Base-by-base conservation (phyloP, 2,329 filamentous ascomycete species). In the Didymella arachidicola region DNA sequence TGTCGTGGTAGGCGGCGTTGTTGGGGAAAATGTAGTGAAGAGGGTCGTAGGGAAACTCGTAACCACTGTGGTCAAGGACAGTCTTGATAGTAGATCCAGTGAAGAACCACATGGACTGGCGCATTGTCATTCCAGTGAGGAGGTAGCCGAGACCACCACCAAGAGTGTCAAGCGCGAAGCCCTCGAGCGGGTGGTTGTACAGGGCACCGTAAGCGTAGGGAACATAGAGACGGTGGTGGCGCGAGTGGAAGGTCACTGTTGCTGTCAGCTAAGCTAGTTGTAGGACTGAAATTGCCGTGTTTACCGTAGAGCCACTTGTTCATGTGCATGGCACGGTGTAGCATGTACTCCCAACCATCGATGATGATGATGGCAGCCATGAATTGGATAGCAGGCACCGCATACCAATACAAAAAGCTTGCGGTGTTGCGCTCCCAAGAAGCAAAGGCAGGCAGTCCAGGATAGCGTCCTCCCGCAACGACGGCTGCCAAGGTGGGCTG, bases 271-370 rank as follows among this genome's bases (percentile, higher is more conserved):
- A 38, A 38, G 22, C 11, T n/a, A 2, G 11, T 18, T 43, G 43
- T 36, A 44, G 44, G 30, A 22, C 8, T 19, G 12, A 38, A 4
- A 1, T 8, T 45, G 25, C 48, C 18, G 38, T 57, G 85, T 90
- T 79, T 83, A 95, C 92, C 90, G 83, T 98, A 98, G 68, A 99
- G 85, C 91, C 92, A 98, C 78, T 91, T 93, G 81, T 98, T 97
- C 82, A 95, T 84, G 79, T 99, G 95, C 95, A 99, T 99, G 57
- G 90, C 86, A 38, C 95, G 92, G 79, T 99, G 95, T 70, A 94
- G 84, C 79, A 97, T 97, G 80, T 99, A 99, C 77, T 99, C 94
- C 95, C 95, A 99, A 43, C 93, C 95, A 79, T 99, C 95, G 67
- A 98, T 86, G 65, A 96, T 82, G 64, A 86, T 80, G 60, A 94